Evolutionary conservation across 2,329 filamentous ascomycete genomes (phyloP), one percentile per base, ranked within the genome.

Genomic region (Trichoderma brevicompactum): DNA sequence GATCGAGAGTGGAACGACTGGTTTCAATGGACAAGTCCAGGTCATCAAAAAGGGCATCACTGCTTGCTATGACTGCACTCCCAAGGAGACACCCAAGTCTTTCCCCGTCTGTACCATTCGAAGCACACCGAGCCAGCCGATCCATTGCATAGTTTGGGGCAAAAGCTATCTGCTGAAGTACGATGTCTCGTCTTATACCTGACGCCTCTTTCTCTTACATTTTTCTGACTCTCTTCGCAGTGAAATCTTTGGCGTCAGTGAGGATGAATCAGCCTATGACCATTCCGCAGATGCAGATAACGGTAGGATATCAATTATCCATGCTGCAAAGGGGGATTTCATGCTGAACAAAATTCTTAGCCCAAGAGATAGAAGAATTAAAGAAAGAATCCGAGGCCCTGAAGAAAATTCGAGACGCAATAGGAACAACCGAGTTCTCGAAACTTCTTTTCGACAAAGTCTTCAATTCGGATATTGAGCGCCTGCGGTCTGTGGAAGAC

Each of bases 91-190:
- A 1, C 94, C 94, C 6, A 98, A 97, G 76, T 91, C 90, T 1
- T 98, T 96, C 74, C 94, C 95, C 1, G 94, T 98, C 48, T 99
- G 95, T 80, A 99, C 95, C 1, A 98, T 99, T 72, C 88, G 95
- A 76, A 97, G 92, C 76, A 99, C 94, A 0, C 95, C 95, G 0
- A 96, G 91, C 69, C 94, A 98, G 73, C 92, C 94, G 0, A 98
- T 99, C 49, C 95, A 99, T 79, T 98, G 95, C 80, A 99, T 99
- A 68, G 94, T 99, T 2, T 99, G 95, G 95, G 94, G 87, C 19
- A 99, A 98, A 80, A 97, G 93, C 76, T 99, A 98, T 76, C 84
- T 99, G 8, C 86, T 99, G 67, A 95, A 92, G 78, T 80, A 72
- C 28, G 83, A 23, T 7, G 23, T 10, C 5, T 81, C 4, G 72